phyloP scores from a whole-genome alignment of 2,329 filamentous ascomycete genomes.

The Monilinia fructicola region DNA sequence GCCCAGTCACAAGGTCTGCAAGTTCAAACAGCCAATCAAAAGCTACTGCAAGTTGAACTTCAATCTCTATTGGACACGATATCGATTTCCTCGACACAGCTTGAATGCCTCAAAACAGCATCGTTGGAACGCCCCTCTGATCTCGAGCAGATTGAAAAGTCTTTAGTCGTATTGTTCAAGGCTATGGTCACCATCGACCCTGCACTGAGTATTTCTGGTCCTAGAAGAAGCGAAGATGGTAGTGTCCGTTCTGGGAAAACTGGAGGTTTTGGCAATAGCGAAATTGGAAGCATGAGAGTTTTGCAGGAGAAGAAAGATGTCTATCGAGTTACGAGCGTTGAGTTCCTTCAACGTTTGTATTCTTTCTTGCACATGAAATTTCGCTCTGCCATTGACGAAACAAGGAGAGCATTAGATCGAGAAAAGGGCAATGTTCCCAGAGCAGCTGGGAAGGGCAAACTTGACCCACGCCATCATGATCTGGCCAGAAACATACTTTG shows the following conservation, averaged over 20 bases:
- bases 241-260: conserved; percentile 40
- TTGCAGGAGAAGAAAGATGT: conserved; percentile 92
- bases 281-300: conserved; percentile 80
- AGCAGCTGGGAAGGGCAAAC: conserved; percentile 54
- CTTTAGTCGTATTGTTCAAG: conserved; percentile 80
- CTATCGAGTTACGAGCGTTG: conserved; percentile 72
- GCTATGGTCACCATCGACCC: conserved; percentile 94
- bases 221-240: conserved; percentile 45
- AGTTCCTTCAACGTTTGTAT: conserved; percentile 76
- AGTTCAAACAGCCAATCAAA: conserved; percentile 96
- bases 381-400: conserved; percentile 69
- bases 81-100: conserved; percentile 74
- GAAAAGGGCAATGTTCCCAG: conserved; percentile 52
- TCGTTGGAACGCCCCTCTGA: conserved; percentile 70
- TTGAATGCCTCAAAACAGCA: conserved; percentile 71
- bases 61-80: conserved; percentile 87
- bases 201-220: conserved; percentile 55
- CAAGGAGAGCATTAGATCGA: conserved; percentile 57
- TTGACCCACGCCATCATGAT: conserved; percentile 70
- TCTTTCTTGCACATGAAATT: conserved; percentile 83
- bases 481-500: conserved; percentile 72
- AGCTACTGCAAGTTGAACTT: conserved; percentile 82
- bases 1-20: conserved; percentile 95
- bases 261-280: conserved; percentile 50
- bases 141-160: conserved; percentile 73